Base-by-base conservation (phyloP, 2,329 filamentous ascomycete species). In the Colletotrichum camelliae region DNA sequence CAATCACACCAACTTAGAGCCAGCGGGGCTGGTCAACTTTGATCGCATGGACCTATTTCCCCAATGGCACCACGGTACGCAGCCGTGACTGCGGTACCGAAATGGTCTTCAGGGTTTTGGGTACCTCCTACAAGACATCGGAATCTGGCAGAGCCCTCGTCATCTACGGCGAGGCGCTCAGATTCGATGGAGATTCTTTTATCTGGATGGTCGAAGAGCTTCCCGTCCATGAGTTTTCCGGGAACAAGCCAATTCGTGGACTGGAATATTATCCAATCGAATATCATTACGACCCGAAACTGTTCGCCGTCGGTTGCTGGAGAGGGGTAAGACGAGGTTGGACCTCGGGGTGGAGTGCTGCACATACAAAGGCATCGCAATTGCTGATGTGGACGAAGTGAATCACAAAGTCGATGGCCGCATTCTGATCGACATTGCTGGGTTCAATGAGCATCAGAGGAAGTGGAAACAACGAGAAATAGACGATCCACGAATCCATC, bases 1-100 rank as follows among this genome's bases (percentile, higher is more conserved):
- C 86, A 85, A 77, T 80, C 83, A 15, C 81, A 81, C 7, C 80
- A 83, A 29, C 81, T 89, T 7, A 81, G 82, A 48, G 79, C 80
- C 2, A 83, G 81, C 33, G 82, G 82, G 83, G 0, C 83, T 89
- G 16, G 83, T 87, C 48, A 84, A 84, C 48, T 88, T 84, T 78
- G 81, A 82, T 37, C 1, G 85, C 84, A 27, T 89, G 88, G 88
- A 84, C 86, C 1, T 84, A 85, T 52, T 88, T 88, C 78, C 85
- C 87, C 10, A 81, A 81, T 13, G 81, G 81, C 24, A 83, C 83
- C 1, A 82, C 83, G 35, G 79, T 87, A 57, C 86, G 87, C 77
- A 85, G 81, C 74, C 83, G 80, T 72, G 83, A 81, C 15, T 76
- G 82, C 58, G 86, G 87, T 78, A 83, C 84, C 33, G 86, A 88